Conservation (phyloP, 2,329 filamentous ascomycete genomes). For the Colletotrichum lini region DNA sequence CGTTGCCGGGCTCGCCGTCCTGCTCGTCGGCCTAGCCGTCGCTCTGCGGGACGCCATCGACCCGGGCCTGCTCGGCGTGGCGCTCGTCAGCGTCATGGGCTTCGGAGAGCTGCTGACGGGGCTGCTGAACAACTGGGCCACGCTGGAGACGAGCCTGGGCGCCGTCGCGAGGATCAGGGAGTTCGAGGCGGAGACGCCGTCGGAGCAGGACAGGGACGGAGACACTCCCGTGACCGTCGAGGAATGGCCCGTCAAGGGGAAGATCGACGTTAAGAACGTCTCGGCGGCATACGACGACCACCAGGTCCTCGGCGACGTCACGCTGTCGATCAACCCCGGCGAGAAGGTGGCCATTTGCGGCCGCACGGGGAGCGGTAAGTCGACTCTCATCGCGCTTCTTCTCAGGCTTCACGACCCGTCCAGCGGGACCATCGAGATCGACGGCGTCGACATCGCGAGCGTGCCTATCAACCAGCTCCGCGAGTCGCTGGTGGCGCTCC, state of each 20-base stretch:
- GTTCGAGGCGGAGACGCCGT: constrained; percentile 46
- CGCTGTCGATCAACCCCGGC: constrained; percentile 50
- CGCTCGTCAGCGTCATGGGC: constrained; percentile 50
- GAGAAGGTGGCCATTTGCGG: constrained; percentile 61
- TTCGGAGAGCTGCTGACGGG: constrained; percentile 51
- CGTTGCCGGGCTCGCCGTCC: constrained; percentile 60
- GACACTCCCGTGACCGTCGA: neutral
- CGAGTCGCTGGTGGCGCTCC: constrained; percentile 57
- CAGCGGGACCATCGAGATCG: constrained; percentile 59
- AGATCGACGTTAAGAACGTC: neutral
- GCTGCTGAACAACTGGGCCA: constrained; percentile 53
- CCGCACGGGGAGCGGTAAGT: constrained; percentile 55
- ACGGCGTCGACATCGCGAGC: constrained; percentile 55
- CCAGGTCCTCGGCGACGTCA: constrained; percentile 48
- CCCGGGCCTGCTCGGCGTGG: constrained; percentile 45
- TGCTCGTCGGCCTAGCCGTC: constrained; percentile 61
- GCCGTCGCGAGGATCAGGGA: constrained; percentile 48
- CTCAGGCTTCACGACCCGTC: constrained; percentile 63
- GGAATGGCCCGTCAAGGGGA: neutral
- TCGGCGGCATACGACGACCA: constrained; percentile 27
- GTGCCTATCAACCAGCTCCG: constrained; percentile 46
- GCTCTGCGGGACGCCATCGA: constrained; percentile 25
- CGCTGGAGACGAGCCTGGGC: constrained; percentile 49
- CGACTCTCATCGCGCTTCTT: constrained; percentile 57
- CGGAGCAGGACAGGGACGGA: constrained; percentile 39